phyloP scores from a whole-genome alignment of 768 basidiomycete species.

The Roridomyces roridus region DNA sequence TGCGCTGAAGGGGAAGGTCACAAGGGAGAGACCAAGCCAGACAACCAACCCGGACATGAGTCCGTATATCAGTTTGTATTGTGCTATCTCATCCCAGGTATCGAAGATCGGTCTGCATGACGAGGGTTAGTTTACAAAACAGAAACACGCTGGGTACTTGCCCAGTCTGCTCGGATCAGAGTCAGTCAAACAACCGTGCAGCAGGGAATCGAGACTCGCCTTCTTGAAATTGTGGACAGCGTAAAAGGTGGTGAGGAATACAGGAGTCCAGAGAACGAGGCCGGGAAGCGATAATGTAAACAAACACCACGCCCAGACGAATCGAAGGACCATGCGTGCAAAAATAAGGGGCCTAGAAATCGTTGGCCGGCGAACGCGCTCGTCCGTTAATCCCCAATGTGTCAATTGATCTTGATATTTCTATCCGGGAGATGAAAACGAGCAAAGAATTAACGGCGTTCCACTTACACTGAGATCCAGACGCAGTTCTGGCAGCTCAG shows the following conservation, averaged over 20 bases:
- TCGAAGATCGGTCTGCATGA: slow-evolving; percentile 65
- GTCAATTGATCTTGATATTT: slow-evolving; percentile 76
- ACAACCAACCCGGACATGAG: slow-evolving; percentile 75
- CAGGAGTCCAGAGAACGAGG: slow-evolving; percentile 80
- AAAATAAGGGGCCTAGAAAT: slow-evolving; percentile 60
- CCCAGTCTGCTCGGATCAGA: slow-evolving; percentile 48
- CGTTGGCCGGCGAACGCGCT: slow-evolving; percentile 72
- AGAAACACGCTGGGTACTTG: too few relatives aligned
- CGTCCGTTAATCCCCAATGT: slow-evolving; percentile 79
- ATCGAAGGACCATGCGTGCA: slow-evolving; percentile 68
- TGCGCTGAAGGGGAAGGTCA: slow-evolving; percentile 67
- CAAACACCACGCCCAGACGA: slow-evolving; percentile 68
- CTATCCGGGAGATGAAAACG: slow-evolving; percentile 40
- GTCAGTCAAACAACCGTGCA: neutral
- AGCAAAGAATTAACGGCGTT: neutral
- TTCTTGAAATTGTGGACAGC: slow-evolving; percentile 80
- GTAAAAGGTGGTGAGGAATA: slow-evolving; percentile 73
- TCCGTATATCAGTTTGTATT: slow-evolving; percentile 88
- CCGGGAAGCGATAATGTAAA: slow-evolving; percentile 75
- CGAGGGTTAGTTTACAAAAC: too few relatives aligned
- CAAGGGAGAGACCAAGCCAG: slow-evolving; percentile 57
- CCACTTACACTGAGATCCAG: slow-evolving; percentile 64
- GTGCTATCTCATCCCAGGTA: slow-evolving; percentile 90
- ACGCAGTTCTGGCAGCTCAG: slow-evolving; percentile 42
- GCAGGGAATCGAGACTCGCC: neutral